These are phyloP conservation scores for Noccaea bulbosa DNA, from an alignment of 345 rosid genomes.

Conservation along the genomic window DNA sequence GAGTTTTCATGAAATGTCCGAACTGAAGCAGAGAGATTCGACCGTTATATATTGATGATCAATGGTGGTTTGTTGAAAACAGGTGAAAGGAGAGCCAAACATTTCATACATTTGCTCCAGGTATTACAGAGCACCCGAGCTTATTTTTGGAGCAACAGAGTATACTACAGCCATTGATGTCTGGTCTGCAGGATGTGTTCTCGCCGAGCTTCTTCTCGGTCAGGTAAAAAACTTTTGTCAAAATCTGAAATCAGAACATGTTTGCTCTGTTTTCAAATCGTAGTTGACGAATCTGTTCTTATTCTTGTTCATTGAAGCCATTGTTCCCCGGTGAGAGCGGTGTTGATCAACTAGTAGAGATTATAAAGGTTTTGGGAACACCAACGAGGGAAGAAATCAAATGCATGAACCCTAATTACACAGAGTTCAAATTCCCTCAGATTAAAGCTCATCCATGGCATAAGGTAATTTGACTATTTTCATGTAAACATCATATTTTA, in stretches of 20 bases:
- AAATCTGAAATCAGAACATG: not conserved
- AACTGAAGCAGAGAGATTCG: not conserved
- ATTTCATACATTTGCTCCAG: constrained; percentile 96
- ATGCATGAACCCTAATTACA: constrained; percentile 99
- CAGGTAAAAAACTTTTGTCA: constrained; percentile 55
- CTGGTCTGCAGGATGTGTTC: constrained; percentile 98
- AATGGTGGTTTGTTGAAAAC: constrained; percentile 32
- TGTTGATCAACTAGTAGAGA: constrained; percentile 97
- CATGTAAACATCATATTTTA: not conserved
- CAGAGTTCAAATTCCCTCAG: constrained; percentile 96
- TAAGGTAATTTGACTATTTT: constrained; percentile 54
- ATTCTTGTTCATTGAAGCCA: constrained; percentile 61
- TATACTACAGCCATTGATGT: constrained; percentile 95
- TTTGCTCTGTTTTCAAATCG: constrained; percentile 3
- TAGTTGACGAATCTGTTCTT: constrained; percentile 10
- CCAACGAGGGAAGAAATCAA: constrained; percentile 98
- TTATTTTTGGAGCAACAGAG: constrained; percentile 96
- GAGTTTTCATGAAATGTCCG: constrained; percentile 32
- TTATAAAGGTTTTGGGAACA: constrained; percentile 96
- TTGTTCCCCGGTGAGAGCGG: constrained; percentile 98
- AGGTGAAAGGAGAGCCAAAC: constrained; percentile 97
- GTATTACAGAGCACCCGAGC: constrained; percentile 98
- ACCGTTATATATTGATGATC: constrained; percentile 13
- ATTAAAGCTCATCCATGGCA: constrained; percentile 99
- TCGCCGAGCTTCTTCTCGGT: constrained; percentile 92